phyloP scores from a whole-genome alignment of 2,329 filamentous ascomycete genomes.

The Pyricularia pennisetigena region DNA sequence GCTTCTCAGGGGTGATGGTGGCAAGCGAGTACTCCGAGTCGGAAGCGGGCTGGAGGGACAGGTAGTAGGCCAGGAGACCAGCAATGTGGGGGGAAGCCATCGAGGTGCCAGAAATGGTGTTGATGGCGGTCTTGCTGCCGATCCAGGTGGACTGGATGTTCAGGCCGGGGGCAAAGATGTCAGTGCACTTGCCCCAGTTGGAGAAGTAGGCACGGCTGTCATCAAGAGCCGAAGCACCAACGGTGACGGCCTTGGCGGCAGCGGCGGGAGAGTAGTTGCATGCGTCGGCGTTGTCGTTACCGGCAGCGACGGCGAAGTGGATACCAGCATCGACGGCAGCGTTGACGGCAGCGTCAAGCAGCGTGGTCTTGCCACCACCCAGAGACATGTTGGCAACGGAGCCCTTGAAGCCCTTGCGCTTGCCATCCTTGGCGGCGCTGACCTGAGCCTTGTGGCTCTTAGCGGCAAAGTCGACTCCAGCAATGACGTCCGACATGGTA shows the following conservation, averaged over 20 bases:
- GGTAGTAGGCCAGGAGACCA: constrained; percentile 94
- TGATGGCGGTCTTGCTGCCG: constrained; percentile 88
- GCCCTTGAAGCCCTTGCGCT: constrained; percentile 97
- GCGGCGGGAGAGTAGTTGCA: constrained; percentile 99
- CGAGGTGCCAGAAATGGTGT: constrained; percentile 98
- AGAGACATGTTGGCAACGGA: constrained; percentile 99
- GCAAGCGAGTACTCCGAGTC: constrained; percentile 89
- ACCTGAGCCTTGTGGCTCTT: constrained; percentile 67
- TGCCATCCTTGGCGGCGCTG: constrained; percentile 71
- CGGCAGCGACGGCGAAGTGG: constrained; percentile 96
- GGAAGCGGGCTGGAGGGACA: constrained; percentile 84
- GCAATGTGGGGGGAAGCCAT: constrained; percentile 98
- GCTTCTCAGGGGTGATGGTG: constrained; percentile 81
- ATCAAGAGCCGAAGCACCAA: constrained; percentile 85
- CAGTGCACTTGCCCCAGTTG: constrained; percentile 99
- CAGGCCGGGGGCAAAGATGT: constrained; percentile 95
- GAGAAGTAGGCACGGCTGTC: constrained; percentile 99
- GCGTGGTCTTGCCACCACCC: constrained; percentile 89
- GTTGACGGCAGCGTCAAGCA: constrained; percentile 87
- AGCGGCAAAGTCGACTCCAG: constrained; percentile 93
- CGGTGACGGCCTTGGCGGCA: constrained; percentile 83
- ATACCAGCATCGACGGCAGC: constrained; percentile 85
- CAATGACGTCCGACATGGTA: constrained; percentile 97
- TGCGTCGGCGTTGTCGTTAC: constrained; percentile 97
- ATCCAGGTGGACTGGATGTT: constrained; percentile 99